Base-by-base conservation (phyloP, 176 grass and related monocot genomes). In the Phyllostachys edulis region DNA sequence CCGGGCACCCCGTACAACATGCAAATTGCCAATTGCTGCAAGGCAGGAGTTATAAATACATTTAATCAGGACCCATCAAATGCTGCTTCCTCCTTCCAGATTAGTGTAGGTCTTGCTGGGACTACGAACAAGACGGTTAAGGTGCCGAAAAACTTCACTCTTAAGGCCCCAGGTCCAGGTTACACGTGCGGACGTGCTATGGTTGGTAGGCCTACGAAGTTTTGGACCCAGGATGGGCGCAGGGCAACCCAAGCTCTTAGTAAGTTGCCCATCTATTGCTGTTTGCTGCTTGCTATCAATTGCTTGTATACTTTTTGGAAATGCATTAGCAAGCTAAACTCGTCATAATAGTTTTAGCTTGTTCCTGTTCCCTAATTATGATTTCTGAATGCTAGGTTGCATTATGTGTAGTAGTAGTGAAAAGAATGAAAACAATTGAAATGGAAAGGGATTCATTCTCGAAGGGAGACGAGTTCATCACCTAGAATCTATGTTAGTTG, bases 21-120 rank as follows among this genome's bases (percentile, higher is more conserved):
- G 94, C 94, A 97, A 63, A 91, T 97, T 18, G 94, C 91, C 15
- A 97, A 97, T 79, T 97, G 94, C 77, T 97, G 91, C 85, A 97
- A 94, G 56, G 89, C 71, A 63, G 94, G 94, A 27, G 91, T 97
- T 37, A 54, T 94, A 57, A 97, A 26, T 34, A 92, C 94, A 38
- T 82, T 90, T 42, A 81, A 78, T 46, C 94, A 97, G 71, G 91
- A 97, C 73, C 94, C 91, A 56, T 21, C 27, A 76, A 97, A 88
- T 67, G 78, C 91, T 47, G 91, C 89, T 29, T 51, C 91, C 37
- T 90, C 94, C 32, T 97, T 97, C 79, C 94, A 97, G 85, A 44
- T 94, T 18, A 97, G 87, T 82, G 94, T 97, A 7, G 94, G 94
- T 46, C 84, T 92, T 84, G 87, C 94, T 29, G 94, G 94, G 37